Conservation (phyloP, 768 basidiomycete genomes). For the Leucogyrophana mollusca region DNA sequence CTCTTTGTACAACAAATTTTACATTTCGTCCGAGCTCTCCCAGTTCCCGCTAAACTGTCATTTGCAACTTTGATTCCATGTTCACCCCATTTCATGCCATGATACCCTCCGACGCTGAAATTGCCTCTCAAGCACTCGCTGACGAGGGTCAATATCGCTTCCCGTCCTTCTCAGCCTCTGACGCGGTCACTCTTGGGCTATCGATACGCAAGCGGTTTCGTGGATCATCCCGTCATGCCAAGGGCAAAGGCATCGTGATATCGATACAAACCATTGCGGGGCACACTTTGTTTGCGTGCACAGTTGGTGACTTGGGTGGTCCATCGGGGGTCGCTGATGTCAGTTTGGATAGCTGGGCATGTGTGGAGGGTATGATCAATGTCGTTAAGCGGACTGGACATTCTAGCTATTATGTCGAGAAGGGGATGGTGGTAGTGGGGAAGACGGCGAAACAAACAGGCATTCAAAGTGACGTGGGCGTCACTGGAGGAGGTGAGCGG, state of each 20-base stretch:
- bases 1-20: background rate
- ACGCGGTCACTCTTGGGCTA: constrained; percentile 78
- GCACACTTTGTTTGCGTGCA: constrained; percentile 78
- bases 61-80: constrained; percentile 44
- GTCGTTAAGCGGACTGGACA: constrained; percentile 81
- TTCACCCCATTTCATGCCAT: constrained; percentile 63
- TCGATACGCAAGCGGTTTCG: constrained; percentile 85
- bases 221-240: constrained; percentile 63
- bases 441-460: constrained; percentile 74
- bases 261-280: constrained; percentile 79
- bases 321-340: constrained; percentile 68
- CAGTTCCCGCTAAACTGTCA: too few species aligned
- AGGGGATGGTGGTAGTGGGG: constrained; percentile 82
- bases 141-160: constrained; percentile 76
- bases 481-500: constrained; percentile 75
- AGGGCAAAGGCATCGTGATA: constrained; percentile 80
- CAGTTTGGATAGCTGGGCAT: constrained; percentile 77
- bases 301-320: constrained; percentile 78
- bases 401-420: constrained; percentile 84
- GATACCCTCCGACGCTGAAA: constrained; percentile 67
- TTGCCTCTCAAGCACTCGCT: constrained; percentile 66
- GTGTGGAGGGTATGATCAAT: constrained; percentile 75
- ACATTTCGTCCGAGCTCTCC: too few species aligned
- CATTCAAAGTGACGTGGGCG: constrained; percentile 58
- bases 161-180: constrained; percentile 68